phyloP scores from a whole-genome alignment of 345 rosid genomes.

The Corchorus capsularis region DNA sequence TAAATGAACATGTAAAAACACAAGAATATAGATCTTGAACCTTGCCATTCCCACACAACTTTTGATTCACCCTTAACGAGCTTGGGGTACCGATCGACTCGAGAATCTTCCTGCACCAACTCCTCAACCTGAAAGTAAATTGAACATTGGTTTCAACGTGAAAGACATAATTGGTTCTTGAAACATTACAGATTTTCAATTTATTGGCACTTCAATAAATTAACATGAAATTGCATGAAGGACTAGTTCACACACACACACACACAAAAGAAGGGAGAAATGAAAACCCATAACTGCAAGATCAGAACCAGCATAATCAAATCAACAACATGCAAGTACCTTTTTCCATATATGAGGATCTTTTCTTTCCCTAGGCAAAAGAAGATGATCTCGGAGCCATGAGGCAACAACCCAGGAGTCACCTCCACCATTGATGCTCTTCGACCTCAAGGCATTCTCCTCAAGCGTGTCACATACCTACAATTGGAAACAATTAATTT shows the following conservation, averaged over 20 bases:
- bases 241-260: background rate
- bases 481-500: conserved; percentile 6
- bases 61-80: conserved; percentile 85
- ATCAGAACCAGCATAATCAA: conserved; percentile 1
- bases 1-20: background rate
- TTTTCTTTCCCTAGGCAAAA: conserved; percentile 85
- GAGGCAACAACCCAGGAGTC: conserved; percentile 91
- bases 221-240: background rate
- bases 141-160: background rate
- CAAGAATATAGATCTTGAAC: conserved; percentile 33
- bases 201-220: background rate
- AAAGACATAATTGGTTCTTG: background rate
- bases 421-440: conserved; percentile 44
- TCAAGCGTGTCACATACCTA: conserved; percentile 89
- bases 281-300: background rate
- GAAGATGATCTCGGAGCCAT: conserved; percentile 81
- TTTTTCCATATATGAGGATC: conserved; percentile 76
- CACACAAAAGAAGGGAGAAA: background rate
- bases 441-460: conserved; percentile 73
- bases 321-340: conserved; percentile 38
- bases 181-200: background rate
- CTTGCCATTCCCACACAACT: conserved; percentile 99
- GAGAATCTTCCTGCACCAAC: conserved; percentile 84
- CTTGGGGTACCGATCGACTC: conserved; percentile 79
- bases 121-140: conserved; percentile 69